These are phyloP conservation scores for Lecanosticta acicola DNA, from an alignment of 2,329 filamentous ascomycete species.

Conservation along the genomic window DNA sequence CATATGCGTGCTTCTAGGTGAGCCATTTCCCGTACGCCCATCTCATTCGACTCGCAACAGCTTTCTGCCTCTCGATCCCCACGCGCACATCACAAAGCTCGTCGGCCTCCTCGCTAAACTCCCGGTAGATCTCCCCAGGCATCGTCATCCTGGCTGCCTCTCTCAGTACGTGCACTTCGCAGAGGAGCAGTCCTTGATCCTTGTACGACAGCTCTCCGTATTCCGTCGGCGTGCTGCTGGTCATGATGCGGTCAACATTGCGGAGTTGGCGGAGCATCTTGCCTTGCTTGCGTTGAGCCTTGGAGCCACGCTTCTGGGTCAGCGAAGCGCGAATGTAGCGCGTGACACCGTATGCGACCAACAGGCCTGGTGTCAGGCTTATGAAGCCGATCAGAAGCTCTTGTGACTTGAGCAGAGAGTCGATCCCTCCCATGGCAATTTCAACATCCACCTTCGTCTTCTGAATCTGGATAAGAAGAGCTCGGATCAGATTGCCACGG, in stretches of 20 bases:
- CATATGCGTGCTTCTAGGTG: no score
- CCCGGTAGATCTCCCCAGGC: slow-evolving; percentile 67
- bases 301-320: slow-evolving; percentile 63
- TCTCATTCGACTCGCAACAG: slow-evolving; percentile 73
- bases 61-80: slow-evolving; percentile 70
- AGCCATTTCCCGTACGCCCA: slow-evolving; percentile 89
- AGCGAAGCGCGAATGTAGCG: slow-evolving; percentile 67
- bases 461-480: slow-evolving; percentile 90
- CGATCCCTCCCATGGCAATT: slow-evolving; percentile 91
- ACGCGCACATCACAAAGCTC: slow-evolving; percentile 76
- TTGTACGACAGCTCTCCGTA: slow-evolving; percentile 80
- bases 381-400: slow-evolving; percentile 98
- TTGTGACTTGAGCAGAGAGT: slow-evolving; percentile 89
- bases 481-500: slow-evolving; percentile 78
- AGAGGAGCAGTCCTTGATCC: slow-evolving; percentile 83
- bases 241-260: slow-evolving; percentile 70
- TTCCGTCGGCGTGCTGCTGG: slow-evolving; percentile 52
- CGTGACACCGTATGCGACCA: slow-evolving; percentile 70
- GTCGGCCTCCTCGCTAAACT: slow-evolving; percentile 82
- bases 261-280: slow-evolving; percentile 72
- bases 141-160: slow-evolving; percentile 62
- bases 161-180: slow-evolving; percentile 79
- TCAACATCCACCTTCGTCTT: slow-evolving; percentile 99
- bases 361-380: slow-evolving; percentile 83
- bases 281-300: slow-evolving; percentile 59